phyloP scores from a whole-genome alignment of 768 basidiomycete species.

The Dacryopinax spathularia region DNA sequence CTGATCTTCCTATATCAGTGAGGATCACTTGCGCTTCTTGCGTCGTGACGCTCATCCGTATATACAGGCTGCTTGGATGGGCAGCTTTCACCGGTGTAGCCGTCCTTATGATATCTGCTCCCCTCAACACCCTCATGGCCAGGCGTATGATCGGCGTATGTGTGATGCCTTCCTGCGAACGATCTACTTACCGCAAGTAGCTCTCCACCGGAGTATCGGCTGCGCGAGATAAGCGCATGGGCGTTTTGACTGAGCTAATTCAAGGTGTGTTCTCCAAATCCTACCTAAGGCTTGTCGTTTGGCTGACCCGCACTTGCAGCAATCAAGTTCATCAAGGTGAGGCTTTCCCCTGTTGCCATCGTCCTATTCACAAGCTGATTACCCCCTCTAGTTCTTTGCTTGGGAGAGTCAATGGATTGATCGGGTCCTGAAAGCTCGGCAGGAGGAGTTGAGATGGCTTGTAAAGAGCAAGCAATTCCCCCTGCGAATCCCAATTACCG shows the following conservation, averaged over 20 bases:
- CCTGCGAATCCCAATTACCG: neutral
- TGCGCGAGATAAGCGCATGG: slow-evolving; percentile 64
- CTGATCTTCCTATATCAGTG: slow-evolving; percentile 64
- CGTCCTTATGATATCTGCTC: slow-evolving; percentile 51
- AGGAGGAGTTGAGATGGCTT: slow-evolving; percentile 52
- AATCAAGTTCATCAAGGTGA: slow-evolving; percentile 65
- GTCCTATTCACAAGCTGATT: too few relatives aligned
- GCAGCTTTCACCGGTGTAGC: slow-evolving; percentile 65
- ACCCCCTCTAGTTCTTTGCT: slow-evolving; percentile 50
- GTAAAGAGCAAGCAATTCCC: slow-evolving; percentile 38
- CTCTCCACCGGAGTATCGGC: slow-evolving; percentile 24
- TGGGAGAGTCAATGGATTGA: slow-evolving; percentile 64
- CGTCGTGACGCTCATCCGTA: slow-evolving; percentile 5
- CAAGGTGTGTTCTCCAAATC: slow-evolving; percentile 47
- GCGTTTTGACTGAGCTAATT: slow-evolving; percentile 62
- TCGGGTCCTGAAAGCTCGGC: slow-evolving; percentile 38
- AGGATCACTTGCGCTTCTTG: slow-evolving; percentile 14
- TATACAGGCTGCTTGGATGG: slow-evolving; percentile 41
- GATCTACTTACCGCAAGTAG: neutral
- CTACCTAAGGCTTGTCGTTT: neutral
- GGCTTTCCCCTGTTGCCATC: too few relatives aligned
- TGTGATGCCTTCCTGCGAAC: slow-evolving; percentile 34
- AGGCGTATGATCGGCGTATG: slow-evolving; percentile 45
- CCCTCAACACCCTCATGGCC: slow-evolving; percentile 54
- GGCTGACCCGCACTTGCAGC: neutral